phyloP scores from a whole-genome alignment of 176 grass and related monocot genomes.

The Pharus latifolius region DNA sequence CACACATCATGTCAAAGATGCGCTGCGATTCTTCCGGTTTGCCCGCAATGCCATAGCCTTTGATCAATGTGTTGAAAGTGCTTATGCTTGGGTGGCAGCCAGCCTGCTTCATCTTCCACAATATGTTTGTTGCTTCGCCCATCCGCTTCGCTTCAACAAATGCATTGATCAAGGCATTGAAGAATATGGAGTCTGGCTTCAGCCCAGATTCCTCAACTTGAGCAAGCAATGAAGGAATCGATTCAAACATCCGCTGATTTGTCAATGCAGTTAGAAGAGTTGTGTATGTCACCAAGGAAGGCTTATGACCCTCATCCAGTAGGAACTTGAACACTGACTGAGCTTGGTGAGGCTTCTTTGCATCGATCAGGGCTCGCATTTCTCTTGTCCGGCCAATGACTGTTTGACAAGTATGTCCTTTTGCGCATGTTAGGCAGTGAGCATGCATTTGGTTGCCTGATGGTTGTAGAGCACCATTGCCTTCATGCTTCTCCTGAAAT shows the following conservation, averaged over 20 bases:
- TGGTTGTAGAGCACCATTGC: neutral
- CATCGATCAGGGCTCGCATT: slow-evolving; percentile 59
- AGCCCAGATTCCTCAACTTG: slow-evolving; percentile 60
- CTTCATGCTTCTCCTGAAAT: slow-evolving; percentile 24
- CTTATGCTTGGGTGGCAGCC: slow-evolving; percentile 56
- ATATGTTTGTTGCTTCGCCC: slow-evolving; percentile 73
- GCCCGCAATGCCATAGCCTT: slow-evolving; percentile 72
- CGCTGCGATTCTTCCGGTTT: slow-evolving; percentile 60
- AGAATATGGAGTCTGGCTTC: slow-evolving; percentile 77
- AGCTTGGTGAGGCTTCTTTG: slow-evolving; percentile 55
- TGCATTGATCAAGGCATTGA: slow-evolving; percentile 84
- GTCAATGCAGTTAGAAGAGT: slow-evolving; percentile 57
- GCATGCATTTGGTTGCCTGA: neutral
- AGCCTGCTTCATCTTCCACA: slow-evolving; percentile 68
- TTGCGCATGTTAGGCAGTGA: slow-evolving; percentile 45
- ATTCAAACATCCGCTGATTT: slow-evolving; percentile 51
- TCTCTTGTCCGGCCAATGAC: slow-evolving; percentile 51
- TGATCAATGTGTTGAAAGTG: slow-evolving; percentile 96
- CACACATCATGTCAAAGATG: slow-evolving; percentile 69
- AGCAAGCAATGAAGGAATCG: slow-evolving; percentile 57
- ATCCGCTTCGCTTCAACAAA: slow-evolving; percentile 71
- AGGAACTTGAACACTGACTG: slow-evolving; percentile 42
- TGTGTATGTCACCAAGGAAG: slow-evolving; percentile 81
- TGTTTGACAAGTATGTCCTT: slow-evolving; percentile 46
- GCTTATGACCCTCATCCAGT: slow-evolving; percentile 61